phyloP scores from a whole-genome alignment of 1,139 yeast genomes.

The Zygoascus hellenicus region DNA sequence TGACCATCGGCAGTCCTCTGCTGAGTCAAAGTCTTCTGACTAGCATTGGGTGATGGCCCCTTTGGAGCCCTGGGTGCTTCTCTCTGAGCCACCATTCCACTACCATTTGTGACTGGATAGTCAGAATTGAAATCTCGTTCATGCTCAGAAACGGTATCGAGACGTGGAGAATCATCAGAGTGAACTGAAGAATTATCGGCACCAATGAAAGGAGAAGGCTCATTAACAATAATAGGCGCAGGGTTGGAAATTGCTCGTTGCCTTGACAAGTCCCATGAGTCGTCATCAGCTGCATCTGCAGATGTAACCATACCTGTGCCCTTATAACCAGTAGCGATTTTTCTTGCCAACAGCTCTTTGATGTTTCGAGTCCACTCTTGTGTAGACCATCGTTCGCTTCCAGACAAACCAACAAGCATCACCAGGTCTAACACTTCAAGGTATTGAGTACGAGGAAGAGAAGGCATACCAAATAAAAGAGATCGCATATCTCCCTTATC shows the following conservation, averaged over 20 bases:
- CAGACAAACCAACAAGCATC: slow-evolving; percentile 38
- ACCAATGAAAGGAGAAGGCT: slow-evolving; percentile 3
- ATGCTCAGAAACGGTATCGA: not conserved
- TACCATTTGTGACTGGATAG: slow-evolving; percentile 1
- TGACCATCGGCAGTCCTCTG: not conserved
- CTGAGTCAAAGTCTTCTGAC: not conserved
- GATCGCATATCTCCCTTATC: slow-evolving; percentile 77
- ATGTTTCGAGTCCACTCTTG: slow-evolving; percentile 64
- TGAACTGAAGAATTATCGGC: slow-evolving; percentile 1
- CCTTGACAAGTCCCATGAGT: slow-evolving; percentile 4
- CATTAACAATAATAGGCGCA: slow-evolving; percentile 9
- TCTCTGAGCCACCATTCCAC: slow-evolving; percentile 5
- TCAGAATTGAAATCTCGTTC: not conserved
- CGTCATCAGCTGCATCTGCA: not conserved
- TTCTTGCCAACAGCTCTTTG: slow-evolving; percentile 56
- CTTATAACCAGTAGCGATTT: slow-evolving; percentile 65
- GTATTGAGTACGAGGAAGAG: slow-evolving; percentile 82
- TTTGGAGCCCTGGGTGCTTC: not conserved
- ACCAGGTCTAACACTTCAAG: slow-evolving; percentile 54
- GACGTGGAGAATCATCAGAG: slow-evolving; percentile 3
- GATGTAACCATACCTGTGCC: slow-evolving; percentile 56
- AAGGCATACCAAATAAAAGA: slow-evolving; percentile 84
- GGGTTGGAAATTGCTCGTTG: slow-evolving; percentile 18
- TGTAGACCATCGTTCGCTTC: slow-evolving; percentile 54
- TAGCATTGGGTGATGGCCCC: not conserved